These are phyloP conservation scores for Xylariaceae sp. DNA, from an alignment of 2,329 filamentous ascomycete species.

Conservation along the genomic window DNA sequence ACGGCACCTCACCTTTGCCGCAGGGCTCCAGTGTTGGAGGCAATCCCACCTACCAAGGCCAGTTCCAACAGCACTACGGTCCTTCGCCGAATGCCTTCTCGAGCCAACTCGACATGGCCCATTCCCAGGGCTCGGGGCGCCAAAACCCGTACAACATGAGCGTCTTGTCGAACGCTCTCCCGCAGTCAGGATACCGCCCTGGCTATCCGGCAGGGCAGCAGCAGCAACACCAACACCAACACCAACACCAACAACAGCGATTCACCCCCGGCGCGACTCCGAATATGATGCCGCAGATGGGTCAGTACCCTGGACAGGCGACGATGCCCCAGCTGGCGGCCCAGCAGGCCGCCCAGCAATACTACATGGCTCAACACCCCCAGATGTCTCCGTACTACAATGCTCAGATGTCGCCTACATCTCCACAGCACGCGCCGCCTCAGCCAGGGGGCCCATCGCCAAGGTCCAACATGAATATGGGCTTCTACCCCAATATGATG, in stretches of 20 bases:
- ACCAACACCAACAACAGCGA: constrained; percentile 22
- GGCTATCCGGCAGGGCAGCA: constrained; percentile 29
- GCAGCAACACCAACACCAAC: constrained; percentile 24
- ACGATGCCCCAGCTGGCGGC: constrained; percentile 29
- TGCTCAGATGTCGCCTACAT: constrained; percentile 28
- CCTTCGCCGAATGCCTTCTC: constrained; percentile 32
- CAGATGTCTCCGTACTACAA: constrained; percentile 38
- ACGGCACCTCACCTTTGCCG: constrained; percentile 12
- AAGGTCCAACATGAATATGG: constrained; percentile 28
- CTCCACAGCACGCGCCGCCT: constrained; percentile 26
- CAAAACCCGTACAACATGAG: constrained; percentile 40
- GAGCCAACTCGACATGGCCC: constrained; percentile 34
- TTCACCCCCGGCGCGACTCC: constrained; percentile 26
- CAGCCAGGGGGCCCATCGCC: constrained; percentile 26
- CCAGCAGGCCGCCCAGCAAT: constrained; percentile 43
- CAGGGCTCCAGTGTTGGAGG: constrained; percentile 15
- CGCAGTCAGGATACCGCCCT: constrained; percentile 31
- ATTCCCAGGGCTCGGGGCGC: constrained; percentile 22
- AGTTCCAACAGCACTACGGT: constrained; percentile 25
- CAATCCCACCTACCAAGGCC: constrained; percentile 19
- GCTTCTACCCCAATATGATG: constrained; percentile 38
- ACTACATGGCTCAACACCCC: constrained; percentile 38
- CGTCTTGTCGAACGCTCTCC: constrained; percentile 36
- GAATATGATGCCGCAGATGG: constrained; percentile 32
- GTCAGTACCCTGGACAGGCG: constrained; percentile 32